Percentiles rank a stretch among this genome's conserved stretches.
phyloP scores from a whole-genome alignment of 148 eudicot genomes.

The Dysphania ambrosioides region DNA sequence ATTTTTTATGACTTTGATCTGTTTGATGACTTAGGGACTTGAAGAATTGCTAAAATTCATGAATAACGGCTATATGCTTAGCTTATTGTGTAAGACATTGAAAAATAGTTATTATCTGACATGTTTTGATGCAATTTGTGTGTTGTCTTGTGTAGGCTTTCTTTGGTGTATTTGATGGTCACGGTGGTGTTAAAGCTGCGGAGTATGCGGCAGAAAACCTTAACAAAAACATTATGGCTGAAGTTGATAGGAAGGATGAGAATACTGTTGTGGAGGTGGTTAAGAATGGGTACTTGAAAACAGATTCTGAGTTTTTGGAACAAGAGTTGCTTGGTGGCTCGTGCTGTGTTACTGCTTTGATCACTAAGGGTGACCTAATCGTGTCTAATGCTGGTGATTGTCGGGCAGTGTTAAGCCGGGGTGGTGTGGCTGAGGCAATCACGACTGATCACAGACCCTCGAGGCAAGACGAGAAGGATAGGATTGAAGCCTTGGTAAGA shows the following conservation, averaged over 20 bases:
- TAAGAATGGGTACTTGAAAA: slow-evolving; percentile 55
- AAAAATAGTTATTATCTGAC: slow-evolving; percentile 5
- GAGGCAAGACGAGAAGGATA: slow-evolving; percentile 62
- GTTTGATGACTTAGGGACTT: background rate
- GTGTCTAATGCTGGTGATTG: slow-evolving; percentile 94
- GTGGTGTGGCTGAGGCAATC: slow-evolving; percentile 73
- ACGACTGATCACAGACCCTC: slow-evolving; percentile 80
- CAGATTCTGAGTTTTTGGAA: slow-evolving; percentile 64
- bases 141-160: slow-evolving; percentile 46
- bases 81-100: background rate
- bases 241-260: slow-evolving; percentile 38
- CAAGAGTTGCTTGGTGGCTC: slow-evolving; percentile 59
- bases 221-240: slow-evolving; percentile 49
- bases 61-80: too few relatives aligned
- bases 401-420: slow-evolving; percentile 79
- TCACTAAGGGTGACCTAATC: slow-evolving; percentile 58
- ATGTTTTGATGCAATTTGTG: background rate
- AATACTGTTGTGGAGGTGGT: slow-evolving; percentile 46
- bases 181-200: slow-evolving; percentile 81
- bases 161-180: slow-evolving; percentile 89
- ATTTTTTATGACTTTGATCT: background rate
- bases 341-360: slow-evolving; percentile 79
- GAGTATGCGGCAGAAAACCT: slow-evolving; percentile 69
- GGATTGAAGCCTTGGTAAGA: slow-evolving; percentile 64
- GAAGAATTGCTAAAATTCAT: background rate